phyloP scores from a whole-genome alignment of 495 filamentous ascomycete species.

The Lophiotrema nucula region DNA sequence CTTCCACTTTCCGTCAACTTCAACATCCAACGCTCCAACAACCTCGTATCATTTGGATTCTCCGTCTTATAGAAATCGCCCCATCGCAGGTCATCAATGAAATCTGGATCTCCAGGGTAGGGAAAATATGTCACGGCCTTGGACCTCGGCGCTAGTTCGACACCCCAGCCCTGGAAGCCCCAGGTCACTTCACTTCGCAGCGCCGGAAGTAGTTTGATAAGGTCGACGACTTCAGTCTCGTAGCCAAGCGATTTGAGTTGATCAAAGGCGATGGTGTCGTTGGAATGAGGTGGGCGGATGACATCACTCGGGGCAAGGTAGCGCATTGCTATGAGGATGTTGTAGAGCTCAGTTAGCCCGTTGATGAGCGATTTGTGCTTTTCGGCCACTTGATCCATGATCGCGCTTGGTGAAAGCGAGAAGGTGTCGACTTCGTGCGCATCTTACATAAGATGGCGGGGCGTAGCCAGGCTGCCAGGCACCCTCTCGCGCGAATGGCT shows the following conservation, averaged over 20 bases:
- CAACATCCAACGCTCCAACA: constrained; percentile 1
- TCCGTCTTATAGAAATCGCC: not conserved
- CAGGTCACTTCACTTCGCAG: not conserved
- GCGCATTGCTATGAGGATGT: constrained; percentile 2
- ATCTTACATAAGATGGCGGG: too few species aligned
- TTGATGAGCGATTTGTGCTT: constrained; percentile 4
- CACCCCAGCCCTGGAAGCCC: not conserved
- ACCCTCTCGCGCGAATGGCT: too few species aligned
- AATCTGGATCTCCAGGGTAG: not conserved
- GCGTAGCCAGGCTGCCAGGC: too few species aligned
- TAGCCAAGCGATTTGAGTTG: not conserved
- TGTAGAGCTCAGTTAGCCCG: constrained; percentile 4
- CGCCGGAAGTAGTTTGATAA: not conserved
- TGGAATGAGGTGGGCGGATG: not conserved
- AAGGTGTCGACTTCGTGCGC: too few species aligned
- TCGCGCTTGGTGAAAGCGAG: too few species aligned
- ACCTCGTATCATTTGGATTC: not conserved
- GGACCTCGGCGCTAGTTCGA: not conserved
- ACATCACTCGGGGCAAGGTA: constrained; percentile 3
- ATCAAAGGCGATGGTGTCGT: not conserved
- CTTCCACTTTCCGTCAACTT: not conserved
- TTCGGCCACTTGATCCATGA: constrained; percentile 9
- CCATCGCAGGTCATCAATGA: not conserved
- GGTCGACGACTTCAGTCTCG: constrained; percentile 3
- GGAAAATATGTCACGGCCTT: constrained; percentile 7